phyloP scores from a whole-genome alignment of 495 filamentous ascomycete species.

The Penicillium canariense region DNA sequence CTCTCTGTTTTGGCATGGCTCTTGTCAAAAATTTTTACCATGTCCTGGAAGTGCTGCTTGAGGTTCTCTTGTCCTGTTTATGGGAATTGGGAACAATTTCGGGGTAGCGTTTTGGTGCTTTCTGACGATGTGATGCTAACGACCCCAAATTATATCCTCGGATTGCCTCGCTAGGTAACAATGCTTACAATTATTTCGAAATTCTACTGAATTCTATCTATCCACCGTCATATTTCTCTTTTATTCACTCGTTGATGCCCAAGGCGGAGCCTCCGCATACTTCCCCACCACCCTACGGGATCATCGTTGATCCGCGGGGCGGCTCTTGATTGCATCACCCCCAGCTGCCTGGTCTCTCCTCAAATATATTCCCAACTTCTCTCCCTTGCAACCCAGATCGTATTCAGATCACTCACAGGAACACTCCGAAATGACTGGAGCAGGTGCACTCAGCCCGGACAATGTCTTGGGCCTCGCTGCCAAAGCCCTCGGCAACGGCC shows the following conservation, averaged over 20 bases:
- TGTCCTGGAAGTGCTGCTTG: no score
- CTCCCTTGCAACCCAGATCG: not conserved
- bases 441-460: conserved; percentile 25
- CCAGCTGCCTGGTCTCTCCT: not conserved
- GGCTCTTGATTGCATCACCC: conserved; percentile 1
- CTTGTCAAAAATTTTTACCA: no score
- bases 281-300: not conserved
- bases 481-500: conserved; percentile 29
- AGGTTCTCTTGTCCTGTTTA: no score
- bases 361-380: not conserved
- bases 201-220: not conserved
- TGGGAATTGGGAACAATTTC: no score
- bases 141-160: no score
- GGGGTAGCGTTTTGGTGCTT: no score
- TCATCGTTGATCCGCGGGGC: conserved; percentile 1
- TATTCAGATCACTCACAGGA: not conserved
- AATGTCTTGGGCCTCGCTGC: conserved; percentile 36
- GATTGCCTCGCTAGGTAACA: no score
- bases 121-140: no score
- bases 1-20: no score
- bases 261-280: conserved; percentile 3
- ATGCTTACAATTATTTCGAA: no score
- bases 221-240: no score
- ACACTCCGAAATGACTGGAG: conserved; percentile 23
- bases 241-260: conserved; percentile 1